Percentiles rank a stretch among this genome's conserved stretches.
phyloP scores from a whole-genome alignment of 2,329 filamentous ascomycete species.

The Neopestalotiopsis sp. region DNA sequence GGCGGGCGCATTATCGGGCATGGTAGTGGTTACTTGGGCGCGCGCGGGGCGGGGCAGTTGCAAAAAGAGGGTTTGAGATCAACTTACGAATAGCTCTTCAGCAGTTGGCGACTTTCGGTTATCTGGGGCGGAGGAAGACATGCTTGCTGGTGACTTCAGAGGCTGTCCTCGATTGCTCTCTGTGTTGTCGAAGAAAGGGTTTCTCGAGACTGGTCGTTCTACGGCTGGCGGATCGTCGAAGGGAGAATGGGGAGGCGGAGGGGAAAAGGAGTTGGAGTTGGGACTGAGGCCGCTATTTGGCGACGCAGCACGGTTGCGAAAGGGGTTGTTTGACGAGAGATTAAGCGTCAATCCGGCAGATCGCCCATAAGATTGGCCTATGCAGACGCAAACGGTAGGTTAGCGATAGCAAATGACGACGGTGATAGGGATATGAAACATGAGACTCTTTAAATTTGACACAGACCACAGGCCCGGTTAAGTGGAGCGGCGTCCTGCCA shows the following conservation, averaged over 20 bases:
- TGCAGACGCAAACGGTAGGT: slow-evolving; percentile 33
- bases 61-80: not conserved
- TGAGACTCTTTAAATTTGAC: slow-evolving; percentile 50
- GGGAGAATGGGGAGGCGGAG: slow-evolving; percentile 55
- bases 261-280: slow-evolving; percentile 32
- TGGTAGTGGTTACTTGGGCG: not conserved
- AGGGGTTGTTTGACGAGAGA: slow-evolving; percentile 84
- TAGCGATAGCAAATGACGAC: slow-evolving; percentile 43
- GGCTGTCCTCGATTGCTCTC: slow-evolving; percentile 35
- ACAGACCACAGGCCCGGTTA: slow-evolving; percentile 45
- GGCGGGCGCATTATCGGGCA: not conserved
- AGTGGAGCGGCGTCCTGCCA: slow-evolving; percentile 39
- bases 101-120: slow-evolving; percentile 57
- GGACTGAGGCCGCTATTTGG: slow-evolving; percentile 43
- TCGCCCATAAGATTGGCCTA: slow-evolving; percentile 47
- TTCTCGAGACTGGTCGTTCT: slow-evolving; percentile 70
- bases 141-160: slow-evolving; percentile 51
- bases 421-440: slow-evolving; percentile 52
- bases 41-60: not conserved
- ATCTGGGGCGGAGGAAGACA: slow-evolving; percentile 52
- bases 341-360: slow-evolving; percentile 66
- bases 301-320: slow-evolving; percentile 74
- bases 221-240: slow-evolving; percentile 61
- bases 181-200: slow-evolving; percentile 73
- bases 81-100: slow-evolving; percentile 80